These are phyloP conservation scores for Metschnikowia dekortorum DNA, from an alignment of 805 yeast genomes.

Conservation along the genomic window DNA sequence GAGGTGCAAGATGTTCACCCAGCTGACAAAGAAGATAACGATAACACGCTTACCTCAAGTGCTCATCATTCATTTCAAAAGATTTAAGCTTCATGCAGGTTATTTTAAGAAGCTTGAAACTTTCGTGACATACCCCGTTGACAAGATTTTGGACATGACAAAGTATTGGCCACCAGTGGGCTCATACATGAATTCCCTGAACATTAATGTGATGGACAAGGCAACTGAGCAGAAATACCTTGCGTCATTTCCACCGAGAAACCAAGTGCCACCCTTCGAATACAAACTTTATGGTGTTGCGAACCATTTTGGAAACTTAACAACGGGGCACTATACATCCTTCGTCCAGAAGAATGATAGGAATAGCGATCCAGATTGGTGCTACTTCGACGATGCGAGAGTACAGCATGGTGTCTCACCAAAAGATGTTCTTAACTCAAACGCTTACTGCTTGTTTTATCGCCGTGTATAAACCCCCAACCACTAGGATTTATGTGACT, in stretches of 20 bases:
- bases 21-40: slow-evolving; percentile 62
- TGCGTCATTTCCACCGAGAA: slow-evolving; percentile 55
- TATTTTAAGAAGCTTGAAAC: slow-evolving; percentile 56
- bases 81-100: slow-evolving; percentile 57
- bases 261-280: slow-evolving; percentile 75
- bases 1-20: slow-evolving; percentile 56
- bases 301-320: slow-evolving; percentile 75
- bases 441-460: slow-evolving; percentile 83
- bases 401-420: slow-evolving; percentile 50
- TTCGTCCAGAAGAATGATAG: slow-evolving; percentile 56
- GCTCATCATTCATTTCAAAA: slow-evolving; percentile 76
- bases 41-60: slow-evolving; percentile 77
- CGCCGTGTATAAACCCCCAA: slow-evolving; percentile 32
- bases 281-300: slow-evolving; percentile 79
- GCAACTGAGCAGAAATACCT: slow-evolving; percentile 43
- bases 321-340: slow-evolving; percentile 87
- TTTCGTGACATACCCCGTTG: slow-evolving; percentile 63
- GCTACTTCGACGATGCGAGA: slow-evolving; percentile 74
- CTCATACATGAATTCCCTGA: slow-evolving; percentile 13
- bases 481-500: neutral
- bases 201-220: slow-evolving; percentile 25
- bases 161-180: slow-evolving; percentile 65
- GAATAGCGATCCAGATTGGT: slow-evolving; percentile 60
- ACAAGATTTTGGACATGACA: slow-evolving; percentile 54
- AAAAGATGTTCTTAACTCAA: slow-evolving; percentile 57